Evolutionary conservation across 2,329 filamentous ascomycete species (phyloP), one percentile per base, ranked within the genome.

Genomic region (Cytospora piceicola): DNA sequence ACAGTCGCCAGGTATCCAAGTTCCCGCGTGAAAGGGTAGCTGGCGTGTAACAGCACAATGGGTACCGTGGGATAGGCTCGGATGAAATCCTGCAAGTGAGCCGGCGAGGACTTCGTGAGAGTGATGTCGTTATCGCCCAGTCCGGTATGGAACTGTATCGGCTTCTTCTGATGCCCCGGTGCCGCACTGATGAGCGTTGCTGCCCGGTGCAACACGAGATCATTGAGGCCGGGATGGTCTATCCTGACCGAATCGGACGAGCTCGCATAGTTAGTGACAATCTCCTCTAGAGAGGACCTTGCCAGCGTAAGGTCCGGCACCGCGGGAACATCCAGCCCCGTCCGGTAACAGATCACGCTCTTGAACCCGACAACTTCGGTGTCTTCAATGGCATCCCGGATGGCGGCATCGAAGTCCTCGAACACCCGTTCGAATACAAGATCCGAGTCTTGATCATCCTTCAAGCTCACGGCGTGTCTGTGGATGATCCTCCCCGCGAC

Each of bases 111-210:
- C 59, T 84, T 85, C 3, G 86, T 79, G 30, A 96, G 79, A 5
- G 82, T 85, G 59, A 95, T 90, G 71, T 95, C 92, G 70, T 89
- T 91, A 72, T 95, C 92, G 0, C 92, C 92, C 0, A 95, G 81
- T 0, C 92, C 92, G 0, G 91, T 95, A 72, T 96, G 92, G 69
- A 96, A 90, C 72, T 96, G 92, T 15, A 96, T 80, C 0, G 92
- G 91, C 73, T 94, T 95, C 64, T 85, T 85, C 65, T 76, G 70
- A 1, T 77, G 76, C 3, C 74, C 74, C 22, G 74, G 75, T 36
- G 79, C 76, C 46, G 81, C 77, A 11, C 79, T 76, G 60, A 94
- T 83, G 32, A 88, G 74, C 55, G 83, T 79, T 8, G 92, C 87
- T 0, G 88, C 83, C 34, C 83, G 80, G 62, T 90, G 84, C 1